These are phyloP conservation scores for Moesziomyces sp. DNA, from an alignment of 1,284 basidiomycete species.

Conservation along the genomic window DNA sequence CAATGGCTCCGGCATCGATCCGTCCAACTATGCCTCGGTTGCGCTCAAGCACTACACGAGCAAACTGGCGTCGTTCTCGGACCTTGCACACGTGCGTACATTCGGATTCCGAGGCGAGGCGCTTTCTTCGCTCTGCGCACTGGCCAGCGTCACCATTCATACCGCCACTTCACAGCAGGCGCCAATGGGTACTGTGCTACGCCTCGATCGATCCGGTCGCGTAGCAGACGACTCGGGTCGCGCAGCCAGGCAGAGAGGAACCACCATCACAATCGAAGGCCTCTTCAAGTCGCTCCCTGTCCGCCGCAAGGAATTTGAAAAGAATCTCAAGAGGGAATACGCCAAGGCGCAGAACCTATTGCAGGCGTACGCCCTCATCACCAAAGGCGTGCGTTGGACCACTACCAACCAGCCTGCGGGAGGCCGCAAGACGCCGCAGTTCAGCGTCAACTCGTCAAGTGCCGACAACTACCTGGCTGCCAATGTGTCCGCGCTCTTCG, in stretches of 20 bases:
- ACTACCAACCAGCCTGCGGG: conserved; percentile 80
- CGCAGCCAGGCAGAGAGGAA: conserved; percentile 85
- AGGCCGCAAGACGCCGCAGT: conserved; percentile 78
- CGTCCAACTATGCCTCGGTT: conserved; percentile 77
- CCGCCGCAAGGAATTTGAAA: conserved; percentile 88
- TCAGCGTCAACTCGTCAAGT: conserved; percentile 78
- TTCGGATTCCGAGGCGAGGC: conserved; percentile 99
- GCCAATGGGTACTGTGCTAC: conserved; percentile 63
- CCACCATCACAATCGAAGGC: conserved; percentile 80
- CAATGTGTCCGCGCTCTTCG: conserved; percentile 84
- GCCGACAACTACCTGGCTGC: conserved; percentile 71
- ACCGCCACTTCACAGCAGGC: conserved; percentile 60
- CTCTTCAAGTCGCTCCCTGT: conserved; percentile 88
- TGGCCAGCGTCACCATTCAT: conserved; percentile 73
- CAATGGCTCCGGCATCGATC: conserved; percentile 87
- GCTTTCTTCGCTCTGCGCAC: conserved; percentile 87
- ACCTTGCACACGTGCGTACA: conserved; percentile 80
- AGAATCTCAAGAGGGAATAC: conserved; percentile 90
- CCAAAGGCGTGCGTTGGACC: conserved; percentile 76
- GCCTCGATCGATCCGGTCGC: conserved; percentile 48
- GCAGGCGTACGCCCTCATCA: conserved; percentile 87
- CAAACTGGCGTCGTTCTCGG: conserved; percentile 82
- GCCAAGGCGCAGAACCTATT: conserved; percentile 83
- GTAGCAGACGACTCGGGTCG: conserved; percentile 53
- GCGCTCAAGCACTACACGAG: conserved; percentile 94